Base-by-base conservation (phyloP, 2,329 filamentous ascomycete species). In the Pseudogymnoascus pannorum region DNA sequence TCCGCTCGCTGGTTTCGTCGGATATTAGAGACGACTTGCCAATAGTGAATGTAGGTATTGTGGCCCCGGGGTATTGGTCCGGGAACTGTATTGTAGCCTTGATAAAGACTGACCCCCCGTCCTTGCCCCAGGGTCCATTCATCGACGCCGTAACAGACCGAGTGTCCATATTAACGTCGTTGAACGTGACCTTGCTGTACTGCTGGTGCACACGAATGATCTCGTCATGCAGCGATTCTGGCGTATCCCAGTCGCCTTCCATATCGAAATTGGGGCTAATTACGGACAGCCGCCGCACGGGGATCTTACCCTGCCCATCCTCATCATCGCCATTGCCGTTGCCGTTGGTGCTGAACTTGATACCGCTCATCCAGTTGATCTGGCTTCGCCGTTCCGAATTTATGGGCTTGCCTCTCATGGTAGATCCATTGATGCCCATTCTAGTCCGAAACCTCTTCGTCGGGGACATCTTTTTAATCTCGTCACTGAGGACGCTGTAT, bases 281-380 rank as follows among this genome's bases (percentile, higher is more conserved):
- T 35, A 71, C 64, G 22, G 70, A 72, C 18, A 71, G 61, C 12
- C 68, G 64, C 58, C 70, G 68, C 6, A 68, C 67, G 20, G 65
- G 61, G 29, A 66, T 63, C 48, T 69, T 68, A 20, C 63, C 64
- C 12, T 60, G 60, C 3, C 54, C 48, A n/a, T 61, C 58, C 4
- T 60, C 38, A 51, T 64, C 66, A 5, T 70, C 66, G 40, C 64
- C 66, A 5, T 70, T 65, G 40, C 64, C 67, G 33, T 18, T 33
- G 14, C 36, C 57, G n/a, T 58, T 51, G 44, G 69, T 71, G 11
- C 79, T 84, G 76, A 87, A 84, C 31, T 81, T 85, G 63, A 88
- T 85, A 4, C 85, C 85, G 68, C 84, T 86, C 82, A 88, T 87
- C 85, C 85, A 88, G 12, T 82, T 83, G 60, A 88, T 84, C 64